Conservation (phyloP, 257 asterid species). For the Nicotiana sylvestris region DNA sequence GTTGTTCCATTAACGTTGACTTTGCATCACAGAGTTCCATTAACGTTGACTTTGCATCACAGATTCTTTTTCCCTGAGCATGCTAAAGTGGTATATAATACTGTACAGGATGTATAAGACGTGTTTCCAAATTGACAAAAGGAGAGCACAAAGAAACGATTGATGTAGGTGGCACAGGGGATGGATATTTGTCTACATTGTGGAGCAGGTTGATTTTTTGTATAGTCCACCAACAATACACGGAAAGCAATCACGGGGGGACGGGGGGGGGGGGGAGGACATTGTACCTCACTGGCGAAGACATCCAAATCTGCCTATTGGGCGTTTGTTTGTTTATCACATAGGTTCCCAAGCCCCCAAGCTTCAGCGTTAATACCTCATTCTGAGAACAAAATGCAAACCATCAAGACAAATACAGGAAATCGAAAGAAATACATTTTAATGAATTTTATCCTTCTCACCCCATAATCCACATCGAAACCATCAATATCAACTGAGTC, state of each 20-base stretch:
- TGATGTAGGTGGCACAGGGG: neutral
- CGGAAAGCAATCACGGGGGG: neutral
- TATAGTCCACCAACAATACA: neutral
- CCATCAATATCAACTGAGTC: slow-evolving; percentile 78
- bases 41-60: neutral
- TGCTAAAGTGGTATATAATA: neutral
- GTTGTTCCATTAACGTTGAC: neutral
- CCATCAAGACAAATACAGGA: slow-evolving; percentile 9
- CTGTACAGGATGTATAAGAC: neutral
- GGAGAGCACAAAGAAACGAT: neutral
- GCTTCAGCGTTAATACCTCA: slow-evolving; percentile 86
- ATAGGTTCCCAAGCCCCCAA: slow-evolving; percentile 82
- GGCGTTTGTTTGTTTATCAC: slow-evolving; percentile 95
- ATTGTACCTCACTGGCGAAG: slow-evolving; percentile 87
- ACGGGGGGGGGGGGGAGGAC: neutral
- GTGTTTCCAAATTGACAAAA: neutral
- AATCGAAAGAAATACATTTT: neutral
- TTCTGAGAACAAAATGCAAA: slow-evolving; percentile 42
- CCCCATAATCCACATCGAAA: slow-evolving; percentile 88
- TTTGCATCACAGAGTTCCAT: neutral
- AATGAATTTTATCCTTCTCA: slow-evolving; percentile 26
- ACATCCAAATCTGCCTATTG: slow-evolving; percentile 93
- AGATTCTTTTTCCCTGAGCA: neutral
- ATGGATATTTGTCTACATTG: neutral
- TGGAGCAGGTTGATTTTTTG: neutral